phyloP scores from a whole-genome alignment of 2,329 filamentous ascomycete genomes.

The Beauveria sp. region DNA sequence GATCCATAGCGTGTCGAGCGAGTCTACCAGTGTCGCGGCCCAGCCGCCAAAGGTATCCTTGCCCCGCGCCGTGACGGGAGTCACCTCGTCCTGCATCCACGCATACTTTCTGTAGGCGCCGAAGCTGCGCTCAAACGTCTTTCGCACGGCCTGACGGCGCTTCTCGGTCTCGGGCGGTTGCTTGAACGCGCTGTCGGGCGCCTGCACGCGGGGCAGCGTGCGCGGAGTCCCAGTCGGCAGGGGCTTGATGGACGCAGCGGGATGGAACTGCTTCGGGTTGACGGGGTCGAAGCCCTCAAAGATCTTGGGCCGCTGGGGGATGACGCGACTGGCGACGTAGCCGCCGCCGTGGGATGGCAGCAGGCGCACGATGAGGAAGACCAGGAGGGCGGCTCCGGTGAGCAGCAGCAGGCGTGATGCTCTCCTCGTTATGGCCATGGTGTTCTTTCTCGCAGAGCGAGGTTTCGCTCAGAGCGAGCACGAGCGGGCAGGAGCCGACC shows the following conservation, averaged over 20 bases:
- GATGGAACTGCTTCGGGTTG: slow-evolving; percentile 17
- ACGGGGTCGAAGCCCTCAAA: slow-evolving; percentile 9
- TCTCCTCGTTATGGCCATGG: slow-evolving; percentile 18
- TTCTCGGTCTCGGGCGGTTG: slow-evolving; percentile 25
- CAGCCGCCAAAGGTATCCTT: slow-evolving; percentile 56
- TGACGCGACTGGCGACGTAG: slow-evolving; percentile 18
- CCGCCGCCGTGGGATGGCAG: slow-evolving; percentile 13
- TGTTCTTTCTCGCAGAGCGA: not conserved
- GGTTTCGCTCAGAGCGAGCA: not conserved
- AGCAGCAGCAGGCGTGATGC: slow-evolving; percentile 18
- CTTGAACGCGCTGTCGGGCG: slow-evolving; percentile 30
- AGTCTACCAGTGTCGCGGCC: slow-evolving; percentile 57
- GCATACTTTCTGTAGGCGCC: slow-evolving; percentile 51
- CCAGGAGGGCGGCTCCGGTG: slow-evolving; percentile 15
- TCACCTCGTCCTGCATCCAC: slow-evolving; percentile 56
- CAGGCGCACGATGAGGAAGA: slow-evolving; percentile 19
- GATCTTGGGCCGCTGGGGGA: slow-evolving; percentile 5
- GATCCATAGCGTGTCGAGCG: slow-evolving; percentile 61
- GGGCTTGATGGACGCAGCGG: slow-evolving; percentile 24
- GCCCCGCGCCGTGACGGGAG: slow-evolving; percentile 42
- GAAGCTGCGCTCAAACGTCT: slow-evolving; percentile 50
- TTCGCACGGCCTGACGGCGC: slow-evolving; percentile 36
- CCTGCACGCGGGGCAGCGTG: slow-evolving; percentile 22
- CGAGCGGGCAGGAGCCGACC: not conserved
- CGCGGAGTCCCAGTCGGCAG: slow-evolving; percentile 27